phyloP scores from a whole-genome alignment of 2,329 filamentous ascomycete species.

The Alternaria burnsii region DNA sequence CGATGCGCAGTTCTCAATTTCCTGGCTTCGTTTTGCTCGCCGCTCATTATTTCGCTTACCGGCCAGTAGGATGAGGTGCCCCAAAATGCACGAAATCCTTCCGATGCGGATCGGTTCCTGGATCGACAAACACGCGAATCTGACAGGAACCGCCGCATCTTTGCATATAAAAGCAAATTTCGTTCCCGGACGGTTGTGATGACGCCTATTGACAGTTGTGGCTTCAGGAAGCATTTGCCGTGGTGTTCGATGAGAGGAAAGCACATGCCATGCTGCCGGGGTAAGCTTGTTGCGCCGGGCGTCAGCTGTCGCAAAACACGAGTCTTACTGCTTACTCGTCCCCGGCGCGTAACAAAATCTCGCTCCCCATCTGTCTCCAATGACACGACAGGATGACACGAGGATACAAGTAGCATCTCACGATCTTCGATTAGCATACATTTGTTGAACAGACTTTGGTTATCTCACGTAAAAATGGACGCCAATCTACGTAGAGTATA shows the following conservation, averaged over 20 bases:
- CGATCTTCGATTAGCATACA: neutral
- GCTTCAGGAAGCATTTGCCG: neutral
- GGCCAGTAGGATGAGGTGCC: conserved; percentile 18
- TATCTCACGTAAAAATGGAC: neutral
- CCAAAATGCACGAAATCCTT: conserved; percentile 17
- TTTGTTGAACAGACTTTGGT: neutral
- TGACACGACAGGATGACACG: neutral
- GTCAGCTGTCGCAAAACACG: conserved; percentile 4
- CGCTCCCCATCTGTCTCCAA: neutral
- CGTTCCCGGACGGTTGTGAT: neutral
- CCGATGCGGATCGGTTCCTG: conserved; percentile 19
- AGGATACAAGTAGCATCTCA: neutral
- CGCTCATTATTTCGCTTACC: conserved; percentile 29
- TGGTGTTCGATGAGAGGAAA: neutral
- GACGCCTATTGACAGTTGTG: neutral
- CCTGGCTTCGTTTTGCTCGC: conserved; percentile 17
- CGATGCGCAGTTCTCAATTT: conserved; percentile 25
- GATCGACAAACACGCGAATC: conserved; percentile 6
- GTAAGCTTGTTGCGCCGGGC: neutral
- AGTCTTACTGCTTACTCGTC: neutral
- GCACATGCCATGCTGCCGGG: neutral
- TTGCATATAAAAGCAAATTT: neutral
- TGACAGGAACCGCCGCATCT: neutral
- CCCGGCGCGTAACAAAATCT: neutral
- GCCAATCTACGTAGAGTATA: neutral